Evolutionary conservation across 202 grass and related monocot species (phyloP).

Genomic region (Panicum virgatum): DNA sequence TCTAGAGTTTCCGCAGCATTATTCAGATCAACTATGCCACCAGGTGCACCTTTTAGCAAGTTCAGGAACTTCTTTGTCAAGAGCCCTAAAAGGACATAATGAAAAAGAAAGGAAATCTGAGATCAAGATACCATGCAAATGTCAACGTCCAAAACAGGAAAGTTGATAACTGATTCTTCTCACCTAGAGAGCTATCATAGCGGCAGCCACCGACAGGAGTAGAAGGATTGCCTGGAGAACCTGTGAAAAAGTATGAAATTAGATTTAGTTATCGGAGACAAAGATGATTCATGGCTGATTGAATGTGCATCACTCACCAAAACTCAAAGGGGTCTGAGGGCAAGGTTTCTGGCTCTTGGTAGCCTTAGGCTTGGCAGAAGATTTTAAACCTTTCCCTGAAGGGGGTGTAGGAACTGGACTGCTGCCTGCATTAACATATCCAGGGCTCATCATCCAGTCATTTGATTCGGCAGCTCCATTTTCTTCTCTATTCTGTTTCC

Average conservation of each 20-base stretch:
- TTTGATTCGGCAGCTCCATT: conserved; percentile 52
- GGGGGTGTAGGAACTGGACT: conserved; percentile 56
- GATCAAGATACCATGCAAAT: conserved; percentile 22
- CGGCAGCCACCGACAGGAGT: conserved; percentile 68
- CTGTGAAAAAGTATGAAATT: conserved; percentile 37
- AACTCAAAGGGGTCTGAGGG: conserved; percentile 48
- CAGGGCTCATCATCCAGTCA: conserved; percentile 67
- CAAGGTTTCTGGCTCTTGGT: conserved; percentile 57
- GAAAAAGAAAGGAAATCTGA: conserved; percentile 8
- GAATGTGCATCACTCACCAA: conserved; percentile 51
- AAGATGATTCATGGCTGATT: conserved; percentile 7
- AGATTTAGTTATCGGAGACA: conserved; percentile 1
- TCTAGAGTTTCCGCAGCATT: conserved; percentile 80
- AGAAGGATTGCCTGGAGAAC: conserved; percentile 56
- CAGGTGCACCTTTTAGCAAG: conserved; percentile 75
- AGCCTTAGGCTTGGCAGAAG: conserved; percentile 38
- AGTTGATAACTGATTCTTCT: conserved; percentile 17
- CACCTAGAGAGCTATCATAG: conserved; percentile 86
- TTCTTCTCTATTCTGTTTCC: conserved; percentile 42
- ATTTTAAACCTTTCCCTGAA: conserved; percentile 58
- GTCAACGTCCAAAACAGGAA: background rate
- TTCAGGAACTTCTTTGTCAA: conserved; percentile 86
- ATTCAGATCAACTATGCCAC: conserved; percentile 84
- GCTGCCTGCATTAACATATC: conserved; percentile 34
- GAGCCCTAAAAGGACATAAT: conserved; percentile 48